Conservation (phyloP, 2,329 filamentous ascomycete genomes). For the Allantophomopsis lycopodina region DNA sequence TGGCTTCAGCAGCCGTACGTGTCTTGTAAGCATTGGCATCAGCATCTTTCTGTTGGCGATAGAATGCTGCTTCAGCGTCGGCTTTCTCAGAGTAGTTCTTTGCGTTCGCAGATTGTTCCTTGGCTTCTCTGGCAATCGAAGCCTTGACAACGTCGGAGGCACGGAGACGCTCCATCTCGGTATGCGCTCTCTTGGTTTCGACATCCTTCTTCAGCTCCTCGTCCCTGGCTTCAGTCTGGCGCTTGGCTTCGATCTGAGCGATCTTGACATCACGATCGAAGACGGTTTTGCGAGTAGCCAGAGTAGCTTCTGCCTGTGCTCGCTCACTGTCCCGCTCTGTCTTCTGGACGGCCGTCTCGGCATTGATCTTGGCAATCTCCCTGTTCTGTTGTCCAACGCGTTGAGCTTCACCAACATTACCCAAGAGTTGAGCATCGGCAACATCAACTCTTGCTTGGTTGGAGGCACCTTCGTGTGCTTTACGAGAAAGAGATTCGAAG, state of each 20-base stretch:
- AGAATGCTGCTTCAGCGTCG: constrained; percentile 35
- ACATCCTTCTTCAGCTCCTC: constrained; percentile 71
- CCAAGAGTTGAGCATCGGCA: constrained; percentile 47
- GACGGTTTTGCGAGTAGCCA: constrained; percentile 58
- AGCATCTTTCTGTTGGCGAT: constrained; percentile 33
- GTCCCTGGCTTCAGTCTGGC: constrained; percentile 61
- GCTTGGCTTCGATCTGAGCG: constrained; percentile 58
- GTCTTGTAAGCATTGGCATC: constrained; percentile 34
- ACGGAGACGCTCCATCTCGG: constrained; percentile 68
- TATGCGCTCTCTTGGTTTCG: constrained; percentile 62
- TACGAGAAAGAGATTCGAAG: constrained; percentile 68
- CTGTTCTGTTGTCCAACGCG: constrained; percentile 72
- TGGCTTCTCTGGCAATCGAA: constrained; percentile 51
- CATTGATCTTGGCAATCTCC: constrained; percentile 78
- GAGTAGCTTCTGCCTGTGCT: constrained; percentile 61
- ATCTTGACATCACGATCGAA: constrained; percentile 65
- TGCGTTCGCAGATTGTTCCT: constrained; percentile 55
- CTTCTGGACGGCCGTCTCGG: constrained; percentile 72
- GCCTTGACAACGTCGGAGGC: constrained; percentile 70
- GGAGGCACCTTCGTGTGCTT: constrained; percentile 73
- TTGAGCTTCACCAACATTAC: constrained; percentile 65
- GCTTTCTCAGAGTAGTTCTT: constrained; percentile 50
- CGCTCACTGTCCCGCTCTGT: constrained; percentile 76
- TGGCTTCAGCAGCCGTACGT: constrained; percentile 25
- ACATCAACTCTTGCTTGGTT: constrained; percentile 65